phyloP scores from a whole-genome alignment of 2,329 filamentous ascomycete species.

The Aureobasidium lini region DNA sequence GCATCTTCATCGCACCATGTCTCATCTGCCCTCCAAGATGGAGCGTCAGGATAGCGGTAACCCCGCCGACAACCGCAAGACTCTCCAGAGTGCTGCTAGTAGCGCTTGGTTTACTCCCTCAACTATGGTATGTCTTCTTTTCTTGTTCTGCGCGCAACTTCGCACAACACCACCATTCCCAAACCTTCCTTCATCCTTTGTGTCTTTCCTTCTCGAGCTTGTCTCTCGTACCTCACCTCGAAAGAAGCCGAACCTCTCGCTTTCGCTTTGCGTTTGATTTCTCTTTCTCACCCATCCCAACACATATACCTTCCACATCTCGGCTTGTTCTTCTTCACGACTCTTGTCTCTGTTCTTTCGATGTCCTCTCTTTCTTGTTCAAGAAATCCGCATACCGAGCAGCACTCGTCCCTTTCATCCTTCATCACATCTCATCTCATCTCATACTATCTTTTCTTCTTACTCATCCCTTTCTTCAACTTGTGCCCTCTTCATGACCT shows the following conservation, averaged over 20 bases:
- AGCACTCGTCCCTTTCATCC: neutral
- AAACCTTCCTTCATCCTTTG: neutral
- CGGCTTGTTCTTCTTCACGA: neutral
- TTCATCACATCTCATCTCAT: neutral
- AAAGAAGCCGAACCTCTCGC: neutral
- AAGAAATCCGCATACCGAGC: neutral
- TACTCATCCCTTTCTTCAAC: neutral
- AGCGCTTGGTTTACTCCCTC: neutral
- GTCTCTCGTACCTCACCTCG: no score
- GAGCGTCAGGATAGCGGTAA: neutral
- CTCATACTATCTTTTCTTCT: neutral
- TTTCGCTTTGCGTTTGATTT: neutral
- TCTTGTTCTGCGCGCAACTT: neutral
- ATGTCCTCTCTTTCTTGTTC: neutral
- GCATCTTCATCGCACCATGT: neutral
- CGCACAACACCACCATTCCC: neutral
- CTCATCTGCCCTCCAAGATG: neutral
- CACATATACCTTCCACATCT: neutral
- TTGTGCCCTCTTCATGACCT: neutral
- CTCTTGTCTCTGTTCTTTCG: neutral
- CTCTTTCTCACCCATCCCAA: neutral
- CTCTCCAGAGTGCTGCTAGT: neutral
- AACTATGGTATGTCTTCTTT: slow-evolving; percentile 3
- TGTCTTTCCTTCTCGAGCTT: neutral
- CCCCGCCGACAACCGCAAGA: neutral